phyloP scores from a whole-genome alignment of 768 basidiomycete genomes.

The Kwoniella dendrophila region DNA sequence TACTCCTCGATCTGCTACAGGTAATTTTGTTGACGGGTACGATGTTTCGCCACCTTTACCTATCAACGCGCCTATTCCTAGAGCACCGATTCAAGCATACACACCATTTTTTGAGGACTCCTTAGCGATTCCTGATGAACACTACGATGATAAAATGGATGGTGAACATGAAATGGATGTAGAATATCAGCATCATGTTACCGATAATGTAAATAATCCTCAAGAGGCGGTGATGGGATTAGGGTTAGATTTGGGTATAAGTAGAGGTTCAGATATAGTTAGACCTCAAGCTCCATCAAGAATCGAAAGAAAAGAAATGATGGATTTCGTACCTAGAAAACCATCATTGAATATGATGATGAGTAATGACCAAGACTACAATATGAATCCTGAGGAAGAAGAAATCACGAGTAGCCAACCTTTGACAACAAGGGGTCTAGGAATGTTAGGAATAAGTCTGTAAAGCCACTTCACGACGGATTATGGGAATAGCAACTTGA shows the following conservation, averaged over 20 bases:
- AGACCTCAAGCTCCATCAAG: not conserved
- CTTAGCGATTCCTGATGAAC: not conserved
- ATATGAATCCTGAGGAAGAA: not conserved
- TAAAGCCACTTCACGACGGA: no score
- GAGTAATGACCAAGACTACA: not conserved
- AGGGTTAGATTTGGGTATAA: not conserved
- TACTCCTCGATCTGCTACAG: not conserved
- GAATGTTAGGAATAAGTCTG: no score
- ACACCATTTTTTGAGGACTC: conserved; percentile 11
- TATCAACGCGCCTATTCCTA: conserved; percentile 5
- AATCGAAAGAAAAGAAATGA: conserved; percentile 5
- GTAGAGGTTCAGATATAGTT: no score
- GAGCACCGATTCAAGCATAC: conserved; percentile 1
- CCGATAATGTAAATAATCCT: not conserved
- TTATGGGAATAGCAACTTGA: no score
- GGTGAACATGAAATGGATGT: conserved; percentile 8
- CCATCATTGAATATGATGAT: conserved; percentile 12
- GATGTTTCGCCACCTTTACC: conserved; percentile 1
- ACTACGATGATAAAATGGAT: not conserved
- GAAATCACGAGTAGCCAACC: no score
- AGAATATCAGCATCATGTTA: not conserved
- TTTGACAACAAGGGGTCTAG: no score
- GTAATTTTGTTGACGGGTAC: not conserved
- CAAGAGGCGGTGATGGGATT: not conserved
- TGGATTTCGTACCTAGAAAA: conserved; percentile 10